A percentile compares a stretch with the other conserved stretches of the same genome.
These are phyloP conservation scores for Lasiodiplodia sp. DNA, from an alignment of 2,329 filamentous ascomycete species.

Conservation along the genomic window DNA sequence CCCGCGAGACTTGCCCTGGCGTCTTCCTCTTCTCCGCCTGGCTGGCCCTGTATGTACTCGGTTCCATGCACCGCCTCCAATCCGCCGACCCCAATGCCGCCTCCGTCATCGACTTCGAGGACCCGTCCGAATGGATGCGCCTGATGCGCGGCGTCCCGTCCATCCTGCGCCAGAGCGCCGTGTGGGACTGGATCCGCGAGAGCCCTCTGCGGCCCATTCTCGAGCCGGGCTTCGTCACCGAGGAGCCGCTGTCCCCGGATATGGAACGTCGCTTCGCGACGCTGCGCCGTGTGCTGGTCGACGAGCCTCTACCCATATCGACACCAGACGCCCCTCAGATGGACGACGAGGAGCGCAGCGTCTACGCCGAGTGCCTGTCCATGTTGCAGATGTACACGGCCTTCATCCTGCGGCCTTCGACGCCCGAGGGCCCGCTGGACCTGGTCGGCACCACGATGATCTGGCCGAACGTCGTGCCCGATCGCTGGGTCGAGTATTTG, in stretches of 20 bases:
- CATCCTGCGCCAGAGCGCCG: slow-evolving; percentile 20
- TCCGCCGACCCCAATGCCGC: slow-evolving; percentile 9
- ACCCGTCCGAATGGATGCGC: slow-evolving; percentile 23
- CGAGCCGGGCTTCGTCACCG: slow-evolving; percentile 1
- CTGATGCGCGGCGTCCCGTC: slow-evolving; percentile 27
- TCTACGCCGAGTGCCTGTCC: slow-evolving; percentile 19
- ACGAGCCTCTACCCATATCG: slow-evolving; percentile 1
- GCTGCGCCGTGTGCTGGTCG: slow-evolving; percentile 17
- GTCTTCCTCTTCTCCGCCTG: slow-evolving; percentile 27
- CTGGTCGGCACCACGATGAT: slow-evolving; percentile 25
- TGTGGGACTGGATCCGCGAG: slow-evolving; percentile 26
- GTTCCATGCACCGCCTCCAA: slow-evolving; percentile 25
- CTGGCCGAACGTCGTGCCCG: slow-evolving; percentile 27
- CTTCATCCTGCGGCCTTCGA: slow-evolving; percentile 19
- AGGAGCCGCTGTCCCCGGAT: slow-evolving; percentile 5
- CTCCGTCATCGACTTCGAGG: slow-evolving; percentile 20
- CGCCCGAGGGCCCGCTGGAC: slow-evolving; percentile 21
- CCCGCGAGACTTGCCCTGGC: slow-evolving; percentile 27
- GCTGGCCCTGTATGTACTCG: slow-evolving; percentile 20
- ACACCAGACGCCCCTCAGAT: not conserved
- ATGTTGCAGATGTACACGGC: slow-evolving; percentile 23
- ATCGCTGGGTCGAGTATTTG: slow-evolving; percentile 25
- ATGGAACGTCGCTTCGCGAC: slow-evolving; percentile 16
- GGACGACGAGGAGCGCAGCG: slow-evolving; percentile 5
- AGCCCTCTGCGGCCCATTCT: slow-evolving; percentile 22